Base-by-base conservation (phyloP, 2,329 filamentous ascomycete species). In the Penicillium paneum region DNA sequence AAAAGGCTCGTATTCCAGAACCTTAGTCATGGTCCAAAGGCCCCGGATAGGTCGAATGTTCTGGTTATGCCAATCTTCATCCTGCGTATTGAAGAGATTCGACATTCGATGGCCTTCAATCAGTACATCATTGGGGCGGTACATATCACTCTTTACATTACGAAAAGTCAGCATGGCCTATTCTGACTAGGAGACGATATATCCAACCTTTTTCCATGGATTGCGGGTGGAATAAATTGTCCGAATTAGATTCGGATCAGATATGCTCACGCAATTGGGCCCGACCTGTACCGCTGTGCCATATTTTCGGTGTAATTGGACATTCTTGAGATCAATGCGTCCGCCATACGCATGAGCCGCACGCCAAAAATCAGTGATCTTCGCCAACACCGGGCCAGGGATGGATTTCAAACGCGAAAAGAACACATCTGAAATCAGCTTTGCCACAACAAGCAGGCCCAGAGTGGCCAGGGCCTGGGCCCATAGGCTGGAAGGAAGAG, bases 251-350 rank as follows among this genome's bases (percentile, higher is more conserved):
- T 71, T 66, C 0, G 74, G 73, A 3, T 70, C 66, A 45, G 74
- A 69, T n/a, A 77, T 61, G 47, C 72, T 71, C 15, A 77, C 61
- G 8, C 71, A 59, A 28, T 73, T 74, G 3, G 75, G 76, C 3
- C 69, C 73, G 24, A 76, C 69, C 7, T 71, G 71, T 1, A 78
- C 72, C 5, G 74, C 67, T 1, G 69, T 68, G 0, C 76, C 75
- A 60, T 77, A 71, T 52, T 69, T 66, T 1, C 67, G 65, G 54
- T 77, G 75, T 17, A 74, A 60, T 43, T 70, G 61, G 7, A 63
- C 41, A 53, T 63, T 49, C 42, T 57, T 60, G 10, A 36, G 32
- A 51, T 63, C 60, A 15, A 59, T 55, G 40, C 42, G 59, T 5
- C 60, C 58, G 10, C 45, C 29, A 41, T 51, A 45, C 11, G 57